Conservation (phyloP, 768 basidiomycete species). For the Tylopilus balloui region DNA sequence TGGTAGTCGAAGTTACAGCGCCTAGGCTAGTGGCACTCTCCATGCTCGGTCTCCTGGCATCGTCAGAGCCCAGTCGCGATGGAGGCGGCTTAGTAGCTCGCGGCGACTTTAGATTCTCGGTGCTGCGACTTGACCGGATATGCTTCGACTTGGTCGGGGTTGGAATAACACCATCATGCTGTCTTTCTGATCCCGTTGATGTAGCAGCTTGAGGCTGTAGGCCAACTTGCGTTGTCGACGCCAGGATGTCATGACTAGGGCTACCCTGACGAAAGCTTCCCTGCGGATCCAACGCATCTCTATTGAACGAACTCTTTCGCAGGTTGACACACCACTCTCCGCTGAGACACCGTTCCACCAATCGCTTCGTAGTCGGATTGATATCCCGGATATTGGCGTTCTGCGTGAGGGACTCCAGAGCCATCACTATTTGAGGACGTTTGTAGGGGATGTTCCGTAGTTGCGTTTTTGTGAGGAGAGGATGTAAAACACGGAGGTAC, state of each 20-base stretch:
- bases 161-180: conserved; percentile 17
- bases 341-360: conserved; percentile 86
- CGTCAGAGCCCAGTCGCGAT: conserved; percentile 34
- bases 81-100: conserved; percentile 25
- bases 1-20: conserved; percentile 26
- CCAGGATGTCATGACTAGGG: conserved; percentile 41
- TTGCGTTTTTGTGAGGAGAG: conserved; percentile 92
- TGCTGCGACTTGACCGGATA: conserved; percentile 63
- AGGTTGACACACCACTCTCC: conserved; percentile 84
- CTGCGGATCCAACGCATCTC: conserved; percentile 26
- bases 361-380: conserved; percentile 79
- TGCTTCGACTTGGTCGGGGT: conserved; percentile 35
- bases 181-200: conserved; percentile 13
- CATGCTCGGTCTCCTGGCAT: conserved; percentile 38
- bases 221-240: conserved; percentile 33
- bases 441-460: conserved; percentile 84
- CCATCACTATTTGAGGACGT: conserved; percentile 79
- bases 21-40: conserved; percentile 33
- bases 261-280: conserved; percentile 35
- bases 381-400: conserved; percentile 77
- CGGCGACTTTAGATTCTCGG: conserved; percentile 47
- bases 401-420: conserved; percentile 72
- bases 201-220: conserved; percentile 1
- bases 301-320: conserved; percentile 37
- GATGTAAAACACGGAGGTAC: conserved; percentile 93